Percentiles rank a stretch among this genome's conserved stretches.
Evolutionary conservation across 2,329 filamentous ascomycete species (phyloP).

Genomic region (Aspergillus viridinutans): DNA sequence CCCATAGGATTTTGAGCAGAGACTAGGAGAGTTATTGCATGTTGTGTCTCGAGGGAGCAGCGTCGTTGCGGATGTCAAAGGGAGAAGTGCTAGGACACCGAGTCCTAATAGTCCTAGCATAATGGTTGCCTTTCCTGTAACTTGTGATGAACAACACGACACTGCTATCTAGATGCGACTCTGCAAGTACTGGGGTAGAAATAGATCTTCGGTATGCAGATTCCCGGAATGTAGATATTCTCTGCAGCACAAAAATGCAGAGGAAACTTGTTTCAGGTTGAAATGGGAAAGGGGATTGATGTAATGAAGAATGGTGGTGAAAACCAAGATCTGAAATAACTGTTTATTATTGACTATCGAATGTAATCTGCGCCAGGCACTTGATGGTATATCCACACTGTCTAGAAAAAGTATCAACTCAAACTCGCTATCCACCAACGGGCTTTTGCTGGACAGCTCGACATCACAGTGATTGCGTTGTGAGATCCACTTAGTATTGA

Average conservation of each 20-base stretch:
- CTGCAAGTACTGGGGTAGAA: not conserved
- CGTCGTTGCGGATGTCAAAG: constrained; percentile 24
- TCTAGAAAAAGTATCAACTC: not conserved
- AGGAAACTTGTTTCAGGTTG: not conserved
- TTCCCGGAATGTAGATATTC: not conserved
- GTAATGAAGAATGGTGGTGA: not conserved
- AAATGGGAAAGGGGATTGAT: not conserved
- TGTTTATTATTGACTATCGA: not conserved
- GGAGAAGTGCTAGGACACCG: constrained; percentile 26
- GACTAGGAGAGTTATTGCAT: constrained; percentile 76
- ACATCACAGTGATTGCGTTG: not conserved
- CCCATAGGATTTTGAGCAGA: constrained; percentile 69
- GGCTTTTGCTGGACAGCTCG: not conserved
- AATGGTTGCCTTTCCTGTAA: constrained; percentile 1
- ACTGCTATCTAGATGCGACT: not conserved
- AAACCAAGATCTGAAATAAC: not conserved
- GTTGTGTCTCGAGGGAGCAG: constrained; percentile 41
- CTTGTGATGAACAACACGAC: not conserved
- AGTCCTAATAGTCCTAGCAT: constrained; percentile 30
- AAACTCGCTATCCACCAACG: not conserved
- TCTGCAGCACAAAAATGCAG: not conserved
- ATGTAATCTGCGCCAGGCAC: not conserved
- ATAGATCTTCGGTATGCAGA: not conserved
- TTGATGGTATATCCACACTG: not conserved
- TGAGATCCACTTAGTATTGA: not conserved